These are phyloP conservation scores for Neotropicomus parvogracilis DNA, from an alignment of 1,284 basidiomycete species.

Conservation along the genomic window DNA sequence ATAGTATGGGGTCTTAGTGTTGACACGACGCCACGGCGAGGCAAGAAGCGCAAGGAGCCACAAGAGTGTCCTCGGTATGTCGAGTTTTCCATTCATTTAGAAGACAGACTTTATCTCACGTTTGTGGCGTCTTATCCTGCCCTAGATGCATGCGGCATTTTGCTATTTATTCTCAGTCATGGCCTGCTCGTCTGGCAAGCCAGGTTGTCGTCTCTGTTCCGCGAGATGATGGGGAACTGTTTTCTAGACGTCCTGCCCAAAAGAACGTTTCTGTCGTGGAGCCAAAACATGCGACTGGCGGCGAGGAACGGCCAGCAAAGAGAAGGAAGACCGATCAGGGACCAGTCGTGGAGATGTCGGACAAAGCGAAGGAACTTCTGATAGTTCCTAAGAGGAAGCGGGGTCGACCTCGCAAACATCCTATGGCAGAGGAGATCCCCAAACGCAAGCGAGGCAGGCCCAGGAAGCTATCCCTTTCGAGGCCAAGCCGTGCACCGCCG, in stretches of 20 bases:
- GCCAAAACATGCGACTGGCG: constrained; percentile 49
- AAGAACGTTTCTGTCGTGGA: constrained; percentile 50
- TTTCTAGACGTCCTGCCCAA: constrained; percentile 44
- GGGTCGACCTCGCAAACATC: constrained; percentile 37
- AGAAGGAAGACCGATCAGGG: constrained; percentile 39
- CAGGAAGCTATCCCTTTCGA: constrained; percentile 30
- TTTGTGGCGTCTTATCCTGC: constrained; percentile 13
- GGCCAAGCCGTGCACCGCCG: constrained; percentile 11
- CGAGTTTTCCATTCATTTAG: constrained; percentile 18
- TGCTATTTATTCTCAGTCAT: constrained; percentile 65
- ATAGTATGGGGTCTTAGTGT: constrained; percentile 66
- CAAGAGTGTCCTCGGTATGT: constrained; percentile 71
- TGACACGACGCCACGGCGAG: constrained; percentile 41
- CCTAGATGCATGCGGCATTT: constrained; percentile 70
- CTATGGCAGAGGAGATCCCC: constrained; percentile 30
- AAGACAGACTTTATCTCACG: constrained; percentile 18
- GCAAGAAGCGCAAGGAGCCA: constrained; percentile 55
- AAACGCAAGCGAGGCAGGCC: constrained; percentile 38
- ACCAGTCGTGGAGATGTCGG: constrained; percentile 36
- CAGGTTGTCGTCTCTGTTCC: constrained; percentile 46
- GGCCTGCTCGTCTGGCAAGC: constrained; percentile 60
- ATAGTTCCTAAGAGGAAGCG: constrained; percentile 34
- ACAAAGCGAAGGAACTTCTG: constrained; percentile 35
- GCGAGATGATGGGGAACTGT: constrained; percentile 49
- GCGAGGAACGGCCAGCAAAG: constrained; percentile 43